These are phyloP conservation scores for Cyberlindnera samutprakarnensis DNA, from an alignment of 805 yeast species.

Conservation along the genomic window DNA sequence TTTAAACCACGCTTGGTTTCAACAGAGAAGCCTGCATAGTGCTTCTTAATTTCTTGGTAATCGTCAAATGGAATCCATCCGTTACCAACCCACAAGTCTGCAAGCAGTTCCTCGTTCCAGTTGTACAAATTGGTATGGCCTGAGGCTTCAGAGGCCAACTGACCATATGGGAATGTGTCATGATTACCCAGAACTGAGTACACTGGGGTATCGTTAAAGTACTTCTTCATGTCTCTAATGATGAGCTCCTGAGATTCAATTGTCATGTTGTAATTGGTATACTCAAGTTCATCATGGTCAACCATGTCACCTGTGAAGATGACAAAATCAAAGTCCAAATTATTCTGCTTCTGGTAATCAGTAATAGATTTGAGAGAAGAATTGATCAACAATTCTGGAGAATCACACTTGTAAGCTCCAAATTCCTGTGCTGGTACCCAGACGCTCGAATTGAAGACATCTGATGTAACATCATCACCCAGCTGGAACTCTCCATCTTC, in stretches of 20 bases:
- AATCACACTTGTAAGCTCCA: slow-evolving; percentile 59
- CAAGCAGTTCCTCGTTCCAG: slow-evolving; percentile 43
- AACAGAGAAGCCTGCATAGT: slow-evolving; percentile 56
- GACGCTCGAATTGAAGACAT: slow-evolving; percentile 27
- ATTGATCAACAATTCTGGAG: slow-evolving; percentile 56
- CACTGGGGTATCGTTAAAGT: slow-evolving; percentile 45
- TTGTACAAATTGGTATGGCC: slow-evolving; percentile 35
- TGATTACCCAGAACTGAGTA: slow-evolving; percentile 64
- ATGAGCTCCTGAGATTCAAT: slow-evolving; percentile 43
- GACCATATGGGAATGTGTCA: slow-evolving; percentile 66
- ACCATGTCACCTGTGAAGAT: slow-evolving; percentile 71
- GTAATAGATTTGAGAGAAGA: slow-evolving; percentile 42
- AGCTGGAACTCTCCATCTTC: slow-evolving; percentile 23
- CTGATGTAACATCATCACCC: slow-evolving; percentile 25
- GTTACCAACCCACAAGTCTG: slow-evolving; percentile 39
- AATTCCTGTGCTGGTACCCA: slow-evolving; percentile 51
- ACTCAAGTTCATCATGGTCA: slow-evolving; percentile 52
- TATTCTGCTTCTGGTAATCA: slow-evolving; percentile 25
- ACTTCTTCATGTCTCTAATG: slow-evolving; percentile 43
- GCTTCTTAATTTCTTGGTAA: slow-evolving; percentile 24
- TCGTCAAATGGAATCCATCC: slow-evolving; percentile 30
- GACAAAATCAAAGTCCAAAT: slow-evolving; percentile 46
- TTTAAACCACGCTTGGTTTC: slow-evolving; percentile 52
- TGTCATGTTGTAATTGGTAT: slow-evolving; percentile 40
- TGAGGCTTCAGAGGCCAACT: slow-evolving; percentile 45